Evolutionary conservation across 768 basidiomycete species (phyloP).

Genomic region (Termitomyces sp.): DNA sequence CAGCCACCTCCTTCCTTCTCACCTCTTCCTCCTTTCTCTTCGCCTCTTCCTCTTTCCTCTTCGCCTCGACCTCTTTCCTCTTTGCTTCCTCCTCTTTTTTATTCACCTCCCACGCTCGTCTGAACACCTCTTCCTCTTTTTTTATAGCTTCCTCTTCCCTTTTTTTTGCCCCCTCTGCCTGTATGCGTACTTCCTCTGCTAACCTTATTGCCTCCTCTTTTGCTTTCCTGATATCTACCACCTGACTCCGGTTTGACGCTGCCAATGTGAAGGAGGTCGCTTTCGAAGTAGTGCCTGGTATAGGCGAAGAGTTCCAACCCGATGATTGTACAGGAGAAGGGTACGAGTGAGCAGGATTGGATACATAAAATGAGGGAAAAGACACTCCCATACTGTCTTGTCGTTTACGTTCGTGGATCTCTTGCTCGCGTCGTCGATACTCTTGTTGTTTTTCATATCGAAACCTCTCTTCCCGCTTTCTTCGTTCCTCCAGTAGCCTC

Average conservation of each 20-base stretch:
- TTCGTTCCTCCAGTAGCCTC: conserved; percentile 20
- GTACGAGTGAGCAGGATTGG: conserved; percentile 12
- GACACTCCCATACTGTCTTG: conserved; percentile 32
- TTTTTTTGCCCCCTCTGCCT: conserved; percentile 16
- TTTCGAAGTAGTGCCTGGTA: conserved; percentile 16
- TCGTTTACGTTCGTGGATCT: conserved; percentile 41
- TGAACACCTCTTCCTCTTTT: conserved; percentile 16
- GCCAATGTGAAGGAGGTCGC: conserved; percentile 19
- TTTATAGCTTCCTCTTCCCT: conserved; percentile 17
- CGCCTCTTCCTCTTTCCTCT: conserved; percentile 14
- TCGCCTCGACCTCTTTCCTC: conserved; percentile 17
- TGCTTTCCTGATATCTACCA: conserved; percentile 19
- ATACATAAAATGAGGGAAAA: conserved; percentile 20
- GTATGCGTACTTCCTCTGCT: conserved; percentile 6
- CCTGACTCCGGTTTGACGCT: conserved; percentile 11
- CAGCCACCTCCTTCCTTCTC: conserved; percentile 22
- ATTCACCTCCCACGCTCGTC: conserved; percentile 14
- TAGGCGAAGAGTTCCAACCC: conserved; percentile 22
- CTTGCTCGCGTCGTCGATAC: conserved; percentile 37
- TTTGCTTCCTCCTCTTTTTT: conserved; percentile 20
- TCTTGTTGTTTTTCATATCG: conserved; percentile 30
- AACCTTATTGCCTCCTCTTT: conserved; percentile 13
- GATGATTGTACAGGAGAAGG: conserved; percentile 18
- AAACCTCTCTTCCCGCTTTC: conserved; percentile 19
- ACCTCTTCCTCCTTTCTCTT: conserved; percentile 21